Base-by-base conservation (phyloP, 352 stramenopile species). In the Blastocystis sp. region DNA sequence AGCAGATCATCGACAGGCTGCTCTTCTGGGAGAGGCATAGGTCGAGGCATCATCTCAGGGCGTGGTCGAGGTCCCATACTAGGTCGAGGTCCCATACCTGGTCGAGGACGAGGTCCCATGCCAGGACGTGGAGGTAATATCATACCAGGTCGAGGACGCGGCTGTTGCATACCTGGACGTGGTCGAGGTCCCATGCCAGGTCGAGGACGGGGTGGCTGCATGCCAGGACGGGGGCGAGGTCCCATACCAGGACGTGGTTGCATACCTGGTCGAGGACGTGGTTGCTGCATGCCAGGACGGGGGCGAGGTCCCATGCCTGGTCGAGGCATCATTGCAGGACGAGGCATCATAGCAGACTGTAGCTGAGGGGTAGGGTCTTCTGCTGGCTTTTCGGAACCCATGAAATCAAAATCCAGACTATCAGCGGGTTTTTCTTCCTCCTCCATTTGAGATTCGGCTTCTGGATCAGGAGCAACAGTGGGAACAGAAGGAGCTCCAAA, bases 201-300 rank as follows among this genome's bases (percentile, higher is more conserved):
- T 0, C 65, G 65, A 19, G 51, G 69, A 37, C 16, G 27, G 12
- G 63, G 16, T 42, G 54, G 51, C 71, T 46, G 42, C 54, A 61
- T 61, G 3, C 27, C 54, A 5, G 54, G 54, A 61, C 54, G 54
- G 12, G 54, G 54, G 14, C 71, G 42, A 49, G 71, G 71, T 66
- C 71, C 27, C 71, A 83, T 83, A 52, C 71, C 71, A 1, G 71
- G 71, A 32, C 71, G 46, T 6, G 66, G 39, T n/a, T 39, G 29
- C 66, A 58, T 78, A 16, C 39, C 66, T 24, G 69, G 69, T 14
- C 69, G 16, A 83, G 71, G 71, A 21, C 63, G 63, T 32, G 54
- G 54, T 61, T 19, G 21, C 71, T 19, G 21, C 71, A 83, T 83
- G 9, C 71, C 71, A 43, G 71, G 71, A 39, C 71, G 49, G 35